A percentile compares a stretch with the other conserved stretches of the same genome.
These are phyloP conservation scores for Solanum boliviense DNA, from an alignment of 257 asterid genomes.

Conservation along the genomic window DNA sequence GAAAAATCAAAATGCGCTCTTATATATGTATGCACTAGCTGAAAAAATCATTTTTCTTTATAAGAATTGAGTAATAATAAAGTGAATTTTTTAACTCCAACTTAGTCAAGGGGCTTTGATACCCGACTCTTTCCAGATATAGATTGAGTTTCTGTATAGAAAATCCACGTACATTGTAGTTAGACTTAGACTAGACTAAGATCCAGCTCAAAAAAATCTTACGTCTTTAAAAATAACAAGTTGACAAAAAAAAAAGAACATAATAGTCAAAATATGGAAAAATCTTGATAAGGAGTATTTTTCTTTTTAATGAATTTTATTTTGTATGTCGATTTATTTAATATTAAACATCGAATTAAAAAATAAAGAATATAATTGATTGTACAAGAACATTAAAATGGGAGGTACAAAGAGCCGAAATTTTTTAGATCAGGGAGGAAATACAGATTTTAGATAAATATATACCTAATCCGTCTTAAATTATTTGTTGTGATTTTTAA, in stretches of 20 bases:
- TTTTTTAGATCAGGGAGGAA: not conserved
- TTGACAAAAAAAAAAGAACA: not conserved
- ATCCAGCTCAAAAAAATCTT: accelerated
- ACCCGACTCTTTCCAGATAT: not conserved
- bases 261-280: not conserved
- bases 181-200: not conserved
- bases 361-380: not conserved
- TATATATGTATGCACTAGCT: no score
- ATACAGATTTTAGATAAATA: not conserved
- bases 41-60: no score
- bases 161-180: not conserved
- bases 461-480: not conserved
- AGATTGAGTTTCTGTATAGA: not conserved
- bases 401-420: not conserved
- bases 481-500: not conserved
- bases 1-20: no score
- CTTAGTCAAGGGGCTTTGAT: not conserved
- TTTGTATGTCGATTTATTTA: not conserved
- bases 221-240: not conserved
- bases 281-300: not conserved
- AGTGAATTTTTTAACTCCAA: not conserved
- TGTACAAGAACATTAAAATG: not conserved
- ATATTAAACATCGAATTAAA: not conserved
- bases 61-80: not conserved
- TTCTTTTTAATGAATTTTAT: not conserved